phyloP scores from a whole-genome alignment of 495 filamentous ascomycete genomes.

The Aspergillus affinis region DNA sequence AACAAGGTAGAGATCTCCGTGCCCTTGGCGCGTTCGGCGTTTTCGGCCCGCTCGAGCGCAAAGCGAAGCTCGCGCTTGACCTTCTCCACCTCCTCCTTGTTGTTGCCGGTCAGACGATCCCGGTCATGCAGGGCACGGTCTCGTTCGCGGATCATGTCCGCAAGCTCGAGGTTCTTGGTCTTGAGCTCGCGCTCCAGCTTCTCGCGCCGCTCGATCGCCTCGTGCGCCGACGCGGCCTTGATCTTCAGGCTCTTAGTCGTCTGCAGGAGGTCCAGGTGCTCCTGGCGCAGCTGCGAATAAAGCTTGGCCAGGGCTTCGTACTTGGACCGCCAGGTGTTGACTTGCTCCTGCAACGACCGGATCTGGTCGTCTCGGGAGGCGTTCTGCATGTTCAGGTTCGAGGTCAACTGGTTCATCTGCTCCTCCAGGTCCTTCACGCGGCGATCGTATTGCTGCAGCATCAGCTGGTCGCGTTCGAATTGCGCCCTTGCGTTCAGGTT shows the following conservation, averaged over 20 bases:
- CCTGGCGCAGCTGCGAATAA: slow-evolving; percentile 91
- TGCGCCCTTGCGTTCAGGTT: slow-evolving; percentile 92
- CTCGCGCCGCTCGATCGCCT: slow-evolving; percentile 92
- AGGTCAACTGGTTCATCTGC: slow-evolving; percentile 78
- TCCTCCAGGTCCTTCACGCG: slow-evolving; percentile 88
- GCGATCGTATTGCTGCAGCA: slow-evolving; percentile 95
- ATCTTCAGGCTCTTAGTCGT: slow-evolving; percentile 95
- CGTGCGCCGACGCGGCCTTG: slow-evolving; percentile 93
- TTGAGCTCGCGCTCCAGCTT: slow-evolving; percentile 96
- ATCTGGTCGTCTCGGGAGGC: slow-evolving; percentile 94
- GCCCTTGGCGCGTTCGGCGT: slow-evolving; percentile 87
- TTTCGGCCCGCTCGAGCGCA: slow-evolving; percentile 89
- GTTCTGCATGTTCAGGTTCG: slow-evolving; percentile 80
- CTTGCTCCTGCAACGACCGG: slow-evolving; percentile 84
- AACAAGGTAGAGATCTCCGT: slow-evolving; percentile 92
- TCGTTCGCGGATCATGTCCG: slow-evolving; percentile 97
- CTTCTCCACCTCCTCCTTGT: slow-evolving; percentile 94
- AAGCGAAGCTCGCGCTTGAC: slow-evolving; percentile 93
- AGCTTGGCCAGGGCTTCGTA: slow-evolving; percentile 96
- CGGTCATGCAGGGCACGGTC: slow-evolving; percentile 93
- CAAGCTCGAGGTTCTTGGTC: slow-evolving; percentile 96
- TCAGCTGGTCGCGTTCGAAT: slow-evolving; percentile 93
- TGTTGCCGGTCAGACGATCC: slow-evolving; percentile 78
- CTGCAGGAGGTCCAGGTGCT: slow-evolving; percentile 90
- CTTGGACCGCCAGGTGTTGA: slow-evolving; percentile 95